Evolutionary conservation across 148 eudicot species (phyloP), one percentile per base, ranked within the genome.

Genomic region (Rheum nobile): DNA sequence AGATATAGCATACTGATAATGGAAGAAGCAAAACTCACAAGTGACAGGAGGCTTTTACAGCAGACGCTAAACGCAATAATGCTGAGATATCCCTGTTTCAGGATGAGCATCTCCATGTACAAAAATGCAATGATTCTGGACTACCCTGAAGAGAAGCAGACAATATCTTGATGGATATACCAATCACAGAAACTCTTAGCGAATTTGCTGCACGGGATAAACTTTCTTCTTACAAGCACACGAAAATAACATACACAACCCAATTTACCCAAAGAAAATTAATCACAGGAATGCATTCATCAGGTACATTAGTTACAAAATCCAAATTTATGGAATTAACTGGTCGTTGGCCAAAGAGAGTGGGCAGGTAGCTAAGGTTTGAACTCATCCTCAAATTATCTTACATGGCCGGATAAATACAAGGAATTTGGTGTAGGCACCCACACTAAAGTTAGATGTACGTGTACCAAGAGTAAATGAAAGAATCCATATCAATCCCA

Each of bases 231-330:
- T 11, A 21, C 32, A n/a, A 41, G 5, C 34, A 71, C 24, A 37
- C 44, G 39, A 70, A 19, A 9, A 39, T 37, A 11, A 22, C 28
- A 41, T 13, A 39, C 29, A 70, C 34, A 29, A 26, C 65, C 34
- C 38, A 28, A 22, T 8, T 28, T 32, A 10, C 37, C 7, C 4
- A 34, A 39, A 1, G 35, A 11, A 65, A 50, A n/a, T 52, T 1
- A 21, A 52, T 52, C n/a, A 57, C 34, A 46, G 34, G 21, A 42
- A 39, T 41, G 14, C 42, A 67, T 47, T 38, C 29, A 71, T 75
- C 74, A 76, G 67, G 31, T 44, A 74, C 34, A 76, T 63, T 82
- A 79, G 72, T 73, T 79, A 76, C 79, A 76, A 70, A 52, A 74
- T 22, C 43, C 67, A 35, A 76, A 68, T 59, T 17, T 52, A 73